Percentiles rank a stretch among this genome's conserved stretches.
These are phyloP conservation scores for Kazachstania kunashirensis DNA, from an alignment of 805 yeast species.

Conservation along the genomic window DNA sequence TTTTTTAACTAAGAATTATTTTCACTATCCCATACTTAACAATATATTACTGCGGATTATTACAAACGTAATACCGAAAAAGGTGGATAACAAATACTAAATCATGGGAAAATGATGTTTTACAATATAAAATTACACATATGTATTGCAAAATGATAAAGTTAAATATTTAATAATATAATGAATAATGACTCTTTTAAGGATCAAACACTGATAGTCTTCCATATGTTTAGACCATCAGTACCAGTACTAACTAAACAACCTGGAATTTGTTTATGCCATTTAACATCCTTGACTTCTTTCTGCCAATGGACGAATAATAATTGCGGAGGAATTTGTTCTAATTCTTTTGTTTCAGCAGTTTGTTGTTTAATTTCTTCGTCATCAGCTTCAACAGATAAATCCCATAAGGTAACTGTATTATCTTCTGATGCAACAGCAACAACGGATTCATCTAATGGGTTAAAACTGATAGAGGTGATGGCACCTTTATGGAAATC, in stretches of 20 bases:
- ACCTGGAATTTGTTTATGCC: slow-evolving; percentile 97
- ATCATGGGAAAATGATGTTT: no score
- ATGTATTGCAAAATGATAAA: no score
- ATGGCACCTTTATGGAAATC: slow-evolving; percentile 91
- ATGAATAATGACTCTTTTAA: background rate
- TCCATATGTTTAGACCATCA: slow-evolving; percentile 92
- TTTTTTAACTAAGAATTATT: no score
- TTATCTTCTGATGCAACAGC: slow-evolving; percentile 96
- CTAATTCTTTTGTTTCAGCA: slow-evolving; percentile 65
- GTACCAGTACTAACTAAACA: slow-evolving; percentile 89
- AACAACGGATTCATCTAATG: slow-evolving; percentile 86
- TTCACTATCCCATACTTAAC: no score
- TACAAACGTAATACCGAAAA: no score
- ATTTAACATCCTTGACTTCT: slow-evolving; percentile 94
- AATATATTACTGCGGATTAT: no score
- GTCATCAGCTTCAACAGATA: slow-evolving; percentile 97
- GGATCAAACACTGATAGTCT: slow-evolving; percentile 78
- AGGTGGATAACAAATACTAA: no score
- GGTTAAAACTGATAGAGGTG: slow-evolving; percentile 90
- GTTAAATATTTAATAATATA: background rate
- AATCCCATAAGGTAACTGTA: slow-evolving; percentile 95
- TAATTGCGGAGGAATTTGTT: slow-evolving; percentile 89
- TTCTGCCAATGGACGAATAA: slow-evolving; percentile 97
- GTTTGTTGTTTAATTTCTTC: slow-evolving; percentile 87
- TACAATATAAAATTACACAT: no score